Evolutionary conservation across 257 asterid species (phyloP).

Genomic region (Salvia rosmarinus): DNA sequence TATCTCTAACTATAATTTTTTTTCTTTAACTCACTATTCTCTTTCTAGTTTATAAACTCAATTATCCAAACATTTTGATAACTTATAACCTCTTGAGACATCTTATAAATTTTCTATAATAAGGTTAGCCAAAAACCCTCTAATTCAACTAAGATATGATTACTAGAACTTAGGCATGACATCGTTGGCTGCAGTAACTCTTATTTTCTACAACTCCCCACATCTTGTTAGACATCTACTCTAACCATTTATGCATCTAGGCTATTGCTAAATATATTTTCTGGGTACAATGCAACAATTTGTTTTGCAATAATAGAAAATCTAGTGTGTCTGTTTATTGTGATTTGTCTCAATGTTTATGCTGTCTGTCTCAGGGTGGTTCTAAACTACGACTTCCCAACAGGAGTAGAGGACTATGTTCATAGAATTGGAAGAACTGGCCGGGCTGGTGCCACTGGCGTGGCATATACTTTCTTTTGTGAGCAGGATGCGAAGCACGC

Average conservation of each 20-base stretch:
- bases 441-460: constrained; percentile 96
- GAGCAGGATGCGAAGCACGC: constrained; percentile 90
- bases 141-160: constrained; percentile 6
- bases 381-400: constrained; percentile 90
- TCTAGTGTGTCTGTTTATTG: neutral
- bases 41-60: too few relatives aligned
- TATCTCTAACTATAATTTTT: too few relatives aligned
- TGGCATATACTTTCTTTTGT: constrained; percentile 75
- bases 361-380: constrained; percentile 71
- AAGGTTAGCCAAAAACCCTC: too few relatives aligned
- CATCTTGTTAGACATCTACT: neutral
- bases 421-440: constrained; percentile 99
- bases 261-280: neutral
- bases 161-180: neutral
- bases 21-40: too few relatives aligned
- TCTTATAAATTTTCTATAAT: too few relatives aligned
- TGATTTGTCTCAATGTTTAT: constrained; percentile 1
- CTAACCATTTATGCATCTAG: neutral
- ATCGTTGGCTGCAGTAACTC: neutral
- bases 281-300: neutral
- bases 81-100: too few relatives aligned
- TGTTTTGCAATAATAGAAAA: neutral
- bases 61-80: too few relatives aligned
- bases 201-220: neutral
- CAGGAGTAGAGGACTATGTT: constrained; percentile 93